phyloP scores from a whole-genome alignment of 768 basidiomycete species.

The Boletales sp. region DNA sequence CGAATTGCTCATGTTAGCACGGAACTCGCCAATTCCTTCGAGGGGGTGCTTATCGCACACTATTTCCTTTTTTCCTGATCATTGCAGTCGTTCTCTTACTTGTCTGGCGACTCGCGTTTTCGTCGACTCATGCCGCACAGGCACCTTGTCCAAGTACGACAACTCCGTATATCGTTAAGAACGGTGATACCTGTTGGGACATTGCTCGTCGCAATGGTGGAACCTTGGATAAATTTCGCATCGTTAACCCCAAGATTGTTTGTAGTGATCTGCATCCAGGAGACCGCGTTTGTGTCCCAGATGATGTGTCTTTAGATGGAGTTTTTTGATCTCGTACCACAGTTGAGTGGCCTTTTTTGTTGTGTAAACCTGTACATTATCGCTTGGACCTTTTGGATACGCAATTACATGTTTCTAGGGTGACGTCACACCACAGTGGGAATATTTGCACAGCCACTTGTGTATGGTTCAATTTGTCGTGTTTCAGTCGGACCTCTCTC shows the following conservation, averaged over 20 bases:
- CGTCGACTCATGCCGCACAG: constrained; percentile 25
- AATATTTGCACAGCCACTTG: constrained; percentile 19
- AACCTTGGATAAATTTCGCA: constrained; percentile 48
- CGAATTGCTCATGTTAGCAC: constrained; percentile 28
- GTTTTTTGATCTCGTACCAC: constrained; percentile 16
- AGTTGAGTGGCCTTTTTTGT: constrained; percentile 1
- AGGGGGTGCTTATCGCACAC: constrained; percentile 50
- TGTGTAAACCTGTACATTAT: constrained; percentile 18
- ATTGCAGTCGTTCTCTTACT: constrained; percentile 60
- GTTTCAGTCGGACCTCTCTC: constrained; percentile 8
- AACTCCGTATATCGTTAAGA: constrained; percentile 44
- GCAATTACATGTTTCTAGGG: neutral
- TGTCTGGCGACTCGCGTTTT: constrained; percentile 57
- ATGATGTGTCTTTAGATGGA: constrained; percentile 32
- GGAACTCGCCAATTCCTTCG: constrained; percentile 31
- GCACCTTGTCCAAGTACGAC: constrained; percentile 35
- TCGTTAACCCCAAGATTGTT: constrained; percentile 49
- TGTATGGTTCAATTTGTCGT: constrained; percentile 19
- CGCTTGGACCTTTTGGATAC: constrained; percentile 3
- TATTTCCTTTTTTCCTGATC: constrained; percentile 73
- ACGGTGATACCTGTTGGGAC: constrained; percentile 67
- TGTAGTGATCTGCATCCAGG: constrained; percentile 63
- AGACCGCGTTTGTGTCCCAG: constrained; percentile 56
- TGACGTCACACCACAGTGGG: constrained; percentile 24
- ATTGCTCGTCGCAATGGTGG: constrained; percentile 48